phyloP scores from a whole-genome alignment of 169 alveolate genomes.

The Plasmodium coatneyi region DNA sequence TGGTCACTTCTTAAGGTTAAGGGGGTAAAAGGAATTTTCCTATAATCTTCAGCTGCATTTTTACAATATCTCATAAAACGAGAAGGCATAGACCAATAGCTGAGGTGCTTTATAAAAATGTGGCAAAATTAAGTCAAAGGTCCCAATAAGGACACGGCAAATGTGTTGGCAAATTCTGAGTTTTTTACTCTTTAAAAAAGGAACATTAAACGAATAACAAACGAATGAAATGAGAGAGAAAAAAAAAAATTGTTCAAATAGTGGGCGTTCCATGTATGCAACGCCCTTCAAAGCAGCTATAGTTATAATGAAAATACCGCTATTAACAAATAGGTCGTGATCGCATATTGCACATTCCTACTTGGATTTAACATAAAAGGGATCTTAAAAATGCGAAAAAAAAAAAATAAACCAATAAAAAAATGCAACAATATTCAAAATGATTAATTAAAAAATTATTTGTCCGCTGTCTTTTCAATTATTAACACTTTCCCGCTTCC shows the following conservation, averaged over 20 bases:
- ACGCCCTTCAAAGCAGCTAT: not conserved
- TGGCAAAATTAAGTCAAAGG: conserved; percentile 5
- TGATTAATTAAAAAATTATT: not conserved
- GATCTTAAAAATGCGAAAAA: conserved; percentile 4
- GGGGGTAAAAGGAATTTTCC: not conserved
- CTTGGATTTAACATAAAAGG: not conserved
- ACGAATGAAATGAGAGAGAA: not conserved
- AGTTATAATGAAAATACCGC: not conserved
- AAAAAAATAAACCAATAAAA: not conserved
- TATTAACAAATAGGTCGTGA: not conserved
- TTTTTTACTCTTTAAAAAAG: not conserved
- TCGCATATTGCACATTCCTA: not conserved
- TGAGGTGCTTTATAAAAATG: not conserved
- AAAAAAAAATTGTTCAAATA: not conserved
- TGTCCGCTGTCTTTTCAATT: not conserved
- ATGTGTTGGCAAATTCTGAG: not conserved
- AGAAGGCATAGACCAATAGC: not conserved
- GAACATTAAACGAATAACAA: not conserved
- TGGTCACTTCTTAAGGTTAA: not conserved
- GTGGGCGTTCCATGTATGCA: not conserved
- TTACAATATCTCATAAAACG: not conserved
- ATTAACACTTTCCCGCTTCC: not conserved
- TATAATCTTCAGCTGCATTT: not conserved
- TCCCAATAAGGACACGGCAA: not conserved
- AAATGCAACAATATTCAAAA: not conserved